Base-by-base conservation (phyloP, 75 land plant genomes). In the Pinus tabuliformis region DNA sequence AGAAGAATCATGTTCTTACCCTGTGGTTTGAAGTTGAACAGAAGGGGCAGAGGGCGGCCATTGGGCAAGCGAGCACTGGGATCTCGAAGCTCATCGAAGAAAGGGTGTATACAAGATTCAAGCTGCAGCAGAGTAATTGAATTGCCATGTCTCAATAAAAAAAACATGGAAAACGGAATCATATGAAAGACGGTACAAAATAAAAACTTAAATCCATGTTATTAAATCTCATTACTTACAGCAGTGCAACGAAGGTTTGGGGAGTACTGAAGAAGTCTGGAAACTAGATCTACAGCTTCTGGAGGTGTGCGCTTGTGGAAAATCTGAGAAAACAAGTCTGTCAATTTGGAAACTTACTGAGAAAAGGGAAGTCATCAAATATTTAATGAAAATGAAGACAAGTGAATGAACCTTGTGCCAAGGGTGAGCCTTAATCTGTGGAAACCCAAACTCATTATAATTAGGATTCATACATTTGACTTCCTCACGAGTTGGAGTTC, bases 261-360 rank as follows among this genome's bases (percentile, higher is more conserved):
- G 13, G 92, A 90, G 75, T 90, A 90, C 56, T 90, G 92, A 1
- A 90, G 82, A 60, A 90, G 80, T 63, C 92, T 88, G 18, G 95
- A 92, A 22, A 92, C 95, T 18, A 92, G 83, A 79, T 92, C 95
- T 57, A 92, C 95, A 28, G 95, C 92, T 80, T 92, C 92, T 28
- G 90, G 95, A 71, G 95, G 92, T 90, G 84, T 90, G 63, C 81
- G 86, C 68, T 88, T 90, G 78, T 83, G 86, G 73, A 90, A 90
- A 72, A 90, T 81, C 92, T 90, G 80, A 76, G 24, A 24, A 62
- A 68, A 18, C 11, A 63, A 59, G 21, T 18, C 6, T 59, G 49
- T 45, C 15, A 59, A n/a, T 59, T 59, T 59, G 7, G 1, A 59
- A 17, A 59, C 21, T n/a, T 59, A 59, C 61, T 59, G 6, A 7